Evolutionary conservation across 169 alveolate genomes (phyloP).

Genomic region (Cytauxzoon felis): DNA sequence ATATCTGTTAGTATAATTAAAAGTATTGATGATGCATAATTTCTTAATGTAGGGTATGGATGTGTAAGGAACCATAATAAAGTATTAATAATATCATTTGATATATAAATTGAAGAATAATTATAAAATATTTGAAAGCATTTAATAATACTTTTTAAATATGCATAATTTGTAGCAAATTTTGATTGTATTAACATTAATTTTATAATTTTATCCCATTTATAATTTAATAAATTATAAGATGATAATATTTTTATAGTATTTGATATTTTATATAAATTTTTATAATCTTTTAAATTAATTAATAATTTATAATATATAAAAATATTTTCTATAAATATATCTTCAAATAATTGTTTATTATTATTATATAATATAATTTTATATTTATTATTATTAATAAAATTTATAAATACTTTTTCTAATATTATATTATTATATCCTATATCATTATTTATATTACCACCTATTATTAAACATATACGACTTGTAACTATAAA

Average conservation of each 20-base stretch:
- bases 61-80: constrained; percentile 33
- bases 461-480: constrained; percentile 35
- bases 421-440: constrained; percentile 7
- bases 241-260: constrained; percentile 4
- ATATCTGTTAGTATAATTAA: neutral
- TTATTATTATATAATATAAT: neutral
- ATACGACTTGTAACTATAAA: constrained; percentile 19
- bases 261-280: constrained; percentile 3
- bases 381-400: neutral
- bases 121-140: constrained; percentile 24
- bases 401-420: constrained; percentile 35
- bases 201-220: constrained; percentile 7
- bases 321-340: constrained; percentile 1
- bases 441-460: constrained; percentile 4
- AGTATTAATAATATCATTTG: constrained; percentile 1
- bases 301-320: constrained; percentile 10
- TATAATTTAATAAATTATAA: constrained; percentile 11
- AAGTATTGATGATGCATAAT: constrained; percentile 23
- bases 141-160: constrained; percentile 40
- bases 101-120: neutral
- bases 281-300: constrained; percentile 15
- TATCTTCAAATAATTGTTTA: neutral
- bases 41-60: constrained; percentile 50
- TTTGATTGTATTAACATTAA: constrained; percentile 16
- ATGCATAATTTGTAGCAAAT: constrained; percentile 43